Percentiles rank a stretch among this genome's conserved stretches.
Evolutionary conservation across 495 filamentous ascomycete species (phyloP).

Genomic region (Xylaria castorea): DNA sequence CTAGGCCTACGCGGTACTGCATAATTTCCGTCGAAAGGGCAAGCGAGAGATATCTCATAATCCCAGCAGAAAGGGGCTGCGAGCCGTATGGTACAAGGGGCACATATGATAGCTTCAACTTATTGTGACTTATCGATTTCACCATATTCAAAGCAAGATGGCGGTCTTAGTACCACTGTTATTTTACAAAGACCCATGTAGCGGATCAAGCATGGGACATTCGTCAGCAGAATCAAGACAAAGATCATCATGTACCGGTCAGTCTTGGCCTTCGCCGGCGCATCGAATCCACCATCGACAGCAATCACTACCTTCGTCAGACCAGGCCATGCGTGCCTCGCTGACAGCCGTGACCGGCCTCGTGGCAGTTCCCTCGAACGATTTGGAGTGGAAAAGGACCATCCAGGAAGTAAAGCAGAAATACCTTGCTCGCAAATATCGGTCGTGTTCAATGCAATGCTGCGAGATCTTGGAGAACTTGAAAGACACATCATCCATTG

Average conservation of each 20-base stretch:
- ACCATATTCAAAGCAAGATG: conserved; percentile 21
- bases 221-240: conserved; percentile 23
- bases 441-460: conserved; percentile 54
- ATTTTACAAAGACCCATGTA: conserved; percentile 31
- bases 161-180: conserved; percentile 35
- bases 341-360: conserved; percentile 21
- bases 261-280: conserved; percentile 11
- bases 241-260: conserved; percentile 25
- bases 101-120: background rate
- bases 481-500: conserved; percentile 47
- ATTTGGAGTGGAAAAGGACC: conserved; percentile 50
- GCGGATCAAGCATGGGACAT: conserved; percentile 12
- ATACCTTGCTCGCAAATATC: conserved; percentile 51
- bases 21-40: background rate
- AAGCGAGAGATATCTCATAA: background rate
- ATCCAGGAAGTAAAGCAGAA: conserved; percentile 55
- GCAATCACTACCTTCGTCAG: conserved; percentile 33
- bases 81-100: background rate
- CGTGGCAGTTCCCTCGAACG: conserved; percentile 26
- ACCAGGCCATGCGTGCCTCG: conserved; percentile 18
- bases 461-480: conserved; percentile 54
- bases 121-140: conserved; percentile 2
- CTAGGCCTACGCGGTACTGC: background rate
- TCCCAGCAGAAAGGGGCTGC: background rate
- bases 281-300: conserved; percentile 33